Evolutionary conservation across 441 rosid genomes (phyloP).

Genomic region (Theobroma grandiflorum): DNA sequence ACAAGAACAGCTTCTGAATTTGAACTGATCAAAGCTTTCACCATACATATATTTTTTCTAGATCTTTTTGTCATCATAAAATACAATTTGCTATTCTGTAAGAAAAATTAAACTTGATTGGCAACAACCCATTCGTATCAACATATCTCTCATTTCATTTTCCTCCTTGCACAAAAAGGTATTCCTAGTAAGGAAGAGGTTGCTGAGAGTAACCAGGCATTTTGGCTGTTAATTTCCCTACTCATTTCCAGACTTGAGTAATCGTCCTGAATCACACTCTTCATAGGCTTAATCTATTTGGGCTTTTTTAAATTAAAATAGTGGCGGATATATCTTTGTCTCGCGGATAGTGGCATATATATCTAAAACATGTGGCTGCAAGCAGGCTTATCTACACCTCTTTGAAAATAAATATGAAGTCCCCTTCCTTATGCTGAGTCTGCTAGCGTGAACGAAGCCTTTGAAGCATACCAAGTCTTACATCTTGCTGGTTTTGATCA

Average conservation of each 20-base stretch:
- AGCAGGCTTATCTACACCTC: background rate
- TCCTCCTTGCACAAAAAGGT: background rate
- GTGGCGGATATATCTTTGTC: too few relatives aligned
- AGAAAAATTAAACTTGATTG: background rate
- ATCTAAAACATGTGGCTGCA: background rate
- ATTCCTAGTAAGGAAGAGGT: background rate
- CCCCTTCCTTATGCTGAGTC: background rate
- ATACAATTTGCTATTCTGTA: slow-evolving; percentile 9
- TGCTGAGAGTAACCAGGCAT: background rate
- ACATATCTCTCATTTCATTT: background rate
- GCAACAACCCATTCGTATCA: background rate
- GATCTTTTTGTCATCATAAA: slow-evolving; percentile 12
- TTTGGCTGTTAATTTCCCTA: background rate
- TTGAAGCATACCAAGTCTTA: background rate
- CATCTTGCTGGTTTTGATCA: background rate
- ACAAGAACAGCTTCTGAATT: slow-evolving; percentile 17
- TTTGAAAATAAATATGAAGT: background rate
- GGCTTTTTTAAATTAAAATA: background rate
- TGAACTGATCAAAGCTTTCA: slow-evolving; percentile 5
- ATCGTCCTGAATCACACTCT: background rate
- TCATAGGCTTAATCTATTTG: background rate
- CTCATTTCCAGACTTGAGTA: background rate
- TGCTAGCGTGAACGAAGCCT: background rate
- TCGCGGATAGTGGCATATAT: background rate
- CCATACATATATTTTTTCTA: background rate